Conservation (phyloP, 352 stramenopile genomes). For the Phytopythium oedochilum region DNA sequence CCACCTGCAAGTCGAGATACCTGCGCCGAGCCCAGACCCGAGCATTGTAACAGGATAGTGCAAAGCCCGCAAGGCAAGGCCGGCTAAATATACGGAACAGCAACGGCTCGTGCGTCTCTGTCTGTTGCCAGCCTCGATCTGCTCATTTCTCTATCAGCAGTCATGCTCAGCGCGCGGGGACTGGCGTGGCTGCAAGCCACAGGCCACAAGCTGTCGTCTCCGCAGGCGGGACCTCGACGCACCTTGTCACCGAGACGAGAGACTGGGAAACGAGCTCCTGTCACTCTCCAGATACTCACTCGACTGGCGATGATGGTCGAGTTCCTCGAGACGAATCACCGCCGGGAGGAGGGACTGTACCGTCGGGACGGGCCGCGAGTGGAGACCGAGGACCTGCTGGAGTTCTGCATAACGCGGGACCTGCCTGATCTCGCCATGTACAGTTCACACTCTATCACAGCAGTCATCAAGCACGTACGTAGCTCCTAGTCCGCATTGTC, state of each 20-base stretch:
- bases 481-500: neutral
- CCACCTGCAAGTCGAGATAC: neutral
- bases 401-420: constrained; percentile 8
- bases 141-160: no score
- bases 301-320: constrained; percentile 33
- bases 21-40: neutral
- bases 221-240: neutral
- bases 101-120: no score
- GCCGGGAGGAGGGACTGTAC: constrained; percentile 47
- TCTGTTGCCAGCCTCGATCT: neutral
- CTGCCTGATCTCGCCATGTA: constrained; percentile 33
- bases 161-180: neutral
- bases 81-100: neutral
- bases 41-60: neutral
- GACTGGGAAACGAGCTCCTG: neutral
- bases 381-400: constrained; percentile 23
- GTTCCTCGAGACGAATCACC: constrained; percentile 41
- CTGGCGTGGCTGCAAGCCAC: neutral
- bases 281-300: constrained; percentile 28
- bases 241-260: neutral
- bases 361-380: constrained; percentile 16
- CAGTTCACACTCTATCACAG: constrained; percentile 40
- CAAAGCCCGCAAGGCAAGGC: no score
- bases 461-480: constrained; percentile 34
- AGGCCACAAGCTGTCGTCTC: neutral